These are phyloP conservation scores for Elaphomyces granulatus DNA, from an alignment of 495 filamentous ascomycete species.

Conservation along the genomic window DNA sequence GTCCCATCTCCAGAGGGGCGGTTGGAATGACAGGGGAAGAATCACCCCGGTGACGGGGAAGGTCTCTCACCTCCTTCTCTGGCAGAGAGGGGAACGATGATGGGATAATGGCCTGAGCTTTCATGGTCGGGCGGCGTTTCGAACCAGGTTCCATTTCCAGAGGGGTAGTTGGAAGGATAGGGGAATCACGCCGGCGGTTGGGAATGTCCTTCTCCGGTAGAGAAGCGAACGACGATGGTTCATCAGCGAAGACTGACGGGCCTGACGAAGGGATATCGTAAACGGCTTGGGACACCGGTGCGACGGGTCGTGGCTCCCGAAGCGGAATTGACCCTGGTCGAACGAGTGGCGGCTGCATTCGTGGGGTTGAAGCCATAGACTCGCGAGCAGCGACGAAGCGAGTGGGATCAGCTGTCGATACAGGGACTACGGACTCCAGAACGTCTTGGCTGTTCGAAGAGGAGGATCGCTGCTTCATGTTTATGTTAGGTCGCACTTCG, in stretches of 20 bases:
- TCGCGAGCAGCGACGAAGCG: constrained; percentile 39
- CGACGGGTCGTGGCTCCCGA: constrained; percentile 42
- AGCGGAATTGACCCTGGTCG: constrained; percentile 38
- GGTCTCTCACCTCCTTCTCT: neutral
- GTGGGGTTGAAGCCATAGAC: constrained; percentile 32
- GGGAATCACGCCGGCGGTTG: constrained; percentile 20
- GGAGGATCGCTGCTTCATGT: constrained; percentile 11
- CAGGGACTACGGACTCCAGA: constrained; percentile 38
- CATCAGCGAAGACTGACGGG: constrained; percentile 19
- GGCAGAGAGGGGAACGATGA: no score
- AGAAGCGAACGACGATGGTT: no score
- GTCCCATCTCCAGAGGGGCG: constrained; percentile 12
- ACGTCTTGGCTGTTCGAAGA: constrained; percentile 20
- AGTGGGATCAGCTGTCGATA: constrained; percentile 46
- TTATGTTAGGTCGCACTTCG: constrained; percentile 5
- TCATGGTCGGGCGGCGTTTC: constrained; percentile 23
- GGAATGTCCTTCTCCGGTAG: neutral
- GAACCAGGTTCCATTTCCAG: constrained; percentile 12
- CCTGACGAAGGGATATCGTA: constrained; percentile 30
- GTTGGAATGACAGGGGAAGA: constrained; percentile 22
- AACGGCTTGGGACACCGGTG: constrained; percentile 40
- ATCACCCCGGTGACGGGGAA: constrained; percentile 15
- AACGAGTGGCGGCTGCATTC: constrained; percentile 31
- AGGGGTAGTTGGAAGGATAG: constrained; percentile 16
- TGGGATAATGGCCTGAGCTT: constrained; percentile 2